Base-by-base conservation (phyloP, 768 basidiomycete genomes). In the Russula foetens region DNA sequence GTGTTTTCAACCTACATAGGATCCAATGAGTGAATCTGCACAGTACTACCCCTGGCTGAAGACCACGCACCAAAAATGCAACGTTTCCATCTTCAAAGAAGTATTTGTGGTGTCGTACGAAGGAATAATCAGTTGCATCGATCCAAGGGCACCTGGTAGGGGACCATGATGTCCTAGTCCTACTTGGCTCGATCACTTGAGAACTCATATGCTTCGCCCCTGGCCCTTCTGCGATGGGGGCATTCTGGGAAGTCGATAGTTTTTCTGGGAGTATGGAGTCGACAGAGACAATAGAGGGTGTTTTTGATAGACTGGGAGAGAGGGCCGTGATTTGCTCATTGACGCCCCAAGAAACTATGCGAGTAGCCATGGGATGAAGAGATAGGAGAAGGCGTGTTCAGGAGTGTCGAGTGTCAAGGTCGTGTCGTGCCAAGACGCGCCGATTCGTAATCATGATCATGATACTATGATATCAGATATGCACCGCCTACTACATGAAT, bases 21-120 rank as follows among this genome's bases (percentile, higher is more conserved):
- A 41, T 9, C 23, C 29, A 19, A 38, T 21, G 1, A 9, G 23
- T 29, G 35, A 52, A 24, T 56, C 26, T 11, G 21, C 17, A 14
- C 45, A 24, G 15, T 9, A 19, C 43, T 15, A 52, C 17, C 14
- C 8, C 28, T 26, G 17, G 14, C 7, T 19, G 39, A 41, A 17
- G 1, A 49, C 8, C n/a, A 50, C 56, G 4, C 7, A 65, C 63
- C 24, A 65, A 39, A 45, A 65, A 63, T 0, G 57, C 56, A 15
- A 65, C 29, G 7, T 63, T 65, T 14, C 64, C 61, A 33, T 63
- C 64, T 1, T 29, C 39, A 23, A 65, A 59, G 41, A 53, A 65
- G 41, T 63, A 64, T 48, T 45, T 53, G 24, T 39, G 26, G 28
- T 65, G 62, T 24, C 53, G 63, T 7, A 23, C n/a, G 49, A 63